phyloP scores from a whole-genome alignment of 1,139 yeast species.

The Yamadazyma dushanensis region DNA sequence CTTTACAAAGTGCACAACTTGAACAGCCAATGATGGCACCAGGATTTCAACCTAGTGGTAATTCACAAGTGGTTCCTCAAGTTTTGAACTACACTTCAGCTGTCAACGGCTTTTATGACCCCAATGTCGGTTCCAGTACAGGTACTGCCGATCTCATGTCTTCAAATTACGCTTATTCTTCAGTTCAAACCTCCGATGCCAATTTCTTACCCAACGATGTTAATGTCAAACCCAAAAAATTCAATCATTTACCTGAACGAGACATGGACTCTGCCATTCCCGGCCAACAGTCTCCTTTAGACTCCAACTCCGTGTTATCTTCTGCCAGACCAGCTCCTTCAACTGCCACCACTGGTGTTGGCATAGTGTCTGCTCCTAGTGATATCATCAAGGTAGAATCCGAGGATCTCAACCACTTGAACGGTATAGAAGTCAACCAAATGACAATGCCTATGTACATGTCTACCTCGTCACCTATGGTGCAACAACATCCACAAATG shows the following conservation, averaged over 20 bases:
- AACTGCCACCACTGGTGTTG: background rate
- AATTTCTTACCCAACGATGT: constrained; percentile 1
- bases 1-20: background rate
- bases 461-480: background rate
- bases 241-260: constrained; percentile 2
- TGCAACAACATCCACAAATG: background rate
- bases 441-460: background rate
- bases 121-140: constrained; percentile 6
- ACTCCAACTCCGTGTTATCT: background rate
- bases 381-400: background rate
- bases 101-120: constrained; percentile 6
- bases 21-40: background rate
- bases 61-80: constrained; percentile 18
- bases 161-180: constrained; percentile 5
- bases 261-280: background rate
- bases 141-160: constrained; percentile 6
- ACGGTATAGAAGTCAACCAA: background rate
- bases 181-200: constrained; percentile 5
- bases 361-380: background rate
- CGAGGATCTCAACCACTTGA: background rate
- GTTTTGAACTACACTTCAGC: constrained; percentile 13
- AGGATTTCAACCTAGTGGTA: background rate
- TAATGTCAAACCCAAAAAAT: constrained; percentile 3
- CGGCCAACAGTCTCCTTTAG: background rate
- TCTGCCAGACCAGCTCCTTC: background rate